phyloP scores from a whole-genome alignment of 2,329 filamentous ascomycete species.

The Xylariaceae sp. region DNA sequence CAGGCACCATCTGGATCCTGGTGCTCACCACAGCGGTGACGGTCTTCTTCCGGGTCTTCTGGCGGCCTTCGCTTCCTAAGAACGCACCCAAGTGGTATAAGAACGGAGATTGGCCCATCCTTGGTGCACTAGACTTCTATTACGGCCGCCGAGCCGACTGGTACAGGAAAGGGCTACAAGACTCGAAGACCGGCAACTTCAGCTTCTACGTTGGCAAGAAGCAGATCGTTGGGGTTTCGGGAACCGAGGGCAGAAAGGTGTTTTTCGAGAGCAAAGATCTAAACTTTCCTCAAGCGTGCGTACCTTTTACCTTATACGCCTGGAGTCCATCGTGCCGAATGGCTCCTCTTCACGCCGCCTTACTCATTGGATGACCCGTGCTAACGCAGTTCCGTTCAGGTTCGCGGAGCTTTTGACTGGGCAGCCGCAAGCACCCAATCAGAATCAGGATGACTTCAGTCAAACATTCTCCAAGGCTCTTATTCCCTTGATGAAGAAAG shows the following conservation, averaged over 20 bases:
- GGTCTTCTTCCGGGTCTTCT: conserved; percentile 28
- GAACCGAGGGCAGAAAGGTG: conserved; percentile 48
- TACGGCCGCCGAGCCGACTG: conserved; percentile 49
- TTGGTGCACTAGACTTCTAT: conserved; percentile 52
- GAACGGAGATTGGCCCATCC: conserved; percentile 44
- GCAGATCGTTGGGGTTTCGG: conserved; percentile 51
- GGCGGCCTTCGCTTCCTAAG: conserved; percentile 33
- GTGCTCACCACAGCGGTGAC: conserved; percentile 28
- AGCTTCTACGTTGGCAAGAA: conserved; percentile 56
- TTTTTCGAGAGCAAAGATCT: conserved; percentile 55
- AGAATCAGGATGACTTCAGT: conserved; percentile 30
- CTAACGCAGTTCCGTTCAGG: conserved; percentile 14
- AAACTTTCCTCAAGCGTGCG: conserved; percentile 50
- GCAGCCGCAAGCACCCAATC: conserved; percentile 21
- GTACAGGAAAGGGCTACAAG: conserved; percentile 39
- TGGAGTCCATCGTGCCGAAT: not conserved
- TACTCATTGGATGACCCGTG: not conserved
- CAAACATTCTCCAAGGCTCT: conserved; percentile 41
- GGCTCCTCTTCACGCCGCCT: not conserved
- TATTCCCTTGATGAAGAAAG: conserved; percentile 45
- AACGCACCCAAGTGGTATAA: conserved; percentile 37
- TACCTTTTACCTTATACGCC: not conserved
- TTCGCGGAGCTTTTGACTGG: conserved; percentile 35
- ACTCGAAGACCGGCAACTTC: conserved; percentile 51
- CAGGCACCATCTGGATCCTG: conserved; percentile 30